A percentile compares a stretch with the other conserved stretches of the same genome.
Conservation (phyloP, 768 basidiomycete genomes). For the Tylopilus subfusipes region DNA sequence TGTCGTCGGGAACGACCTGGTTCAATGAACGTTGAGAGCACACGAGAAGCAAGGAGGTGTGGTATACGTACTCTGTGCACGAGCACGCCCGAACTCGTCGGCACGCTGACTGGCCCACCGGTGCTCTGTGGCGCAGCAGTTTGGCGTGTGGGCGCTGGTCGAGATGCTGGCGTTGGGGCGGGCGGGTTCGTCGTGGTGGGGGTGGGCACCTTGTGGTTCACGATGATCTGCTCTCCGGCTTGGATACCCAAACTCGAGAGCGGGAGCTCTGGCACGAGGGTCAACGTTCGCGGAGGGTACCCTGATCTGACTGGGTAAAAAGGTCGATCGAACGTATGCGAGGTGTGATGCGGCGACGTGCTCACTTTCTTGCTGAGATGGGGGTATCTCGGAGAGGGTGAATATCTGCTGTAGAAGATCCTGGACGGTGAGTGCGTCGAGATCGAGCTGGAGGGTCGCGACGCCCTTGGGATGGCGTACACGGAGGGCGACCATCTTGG, state of each 20-base stretch:
- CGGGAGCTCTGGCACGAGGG: conserved; percentile 69
- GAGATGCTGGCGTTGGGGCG: conserved; percentile 8
- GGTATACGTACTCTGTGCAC: conserved; percentile 58
- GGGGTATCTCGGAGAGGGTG: conserved; percentile 61
- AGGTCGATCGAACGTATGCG: neutral
- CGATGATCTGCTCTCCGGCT: conserved; percentile 83
- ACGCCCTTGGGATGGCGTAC: conserved; percentile 85
- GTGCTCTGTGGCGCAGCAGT: conserved; percentile 12
- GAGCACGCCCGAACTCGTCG: conserved; percentile 60
- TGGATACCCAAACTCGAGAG: conserved; percentile 73
- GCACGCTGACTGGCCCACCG: conserved; percentile 58
- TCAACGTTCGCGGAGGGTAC: conserved; percentile 78
- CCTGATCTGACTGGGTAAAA: conserved; percentile 63
- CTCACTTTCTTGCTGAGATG: conserved; percentile 77
- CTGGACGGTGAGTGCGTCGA: conserved; percentile 60
- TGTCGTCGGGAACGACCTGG: conserved; percentile 93
- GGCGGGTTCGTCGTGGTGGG: conserved; percentile 8
- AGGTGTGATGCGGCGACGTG: conserved; percentile 9
- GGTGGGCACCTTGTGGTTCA: conserved; percentile 42
- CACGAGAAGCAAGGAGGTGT: neutral
- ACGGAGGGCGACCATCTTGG: conserved; percentile 65
- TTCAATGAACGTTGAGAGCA: neutral
- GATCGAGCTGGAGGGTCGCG: conserved; percentile 67
- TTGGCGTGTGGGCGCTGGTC: conserved; percentile 16
- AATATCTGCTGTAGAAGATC: conserved; percentile 76